Conservation (phyloP, 768 basidiomycete genomes). For the Tulasnella sp. region DNA sequence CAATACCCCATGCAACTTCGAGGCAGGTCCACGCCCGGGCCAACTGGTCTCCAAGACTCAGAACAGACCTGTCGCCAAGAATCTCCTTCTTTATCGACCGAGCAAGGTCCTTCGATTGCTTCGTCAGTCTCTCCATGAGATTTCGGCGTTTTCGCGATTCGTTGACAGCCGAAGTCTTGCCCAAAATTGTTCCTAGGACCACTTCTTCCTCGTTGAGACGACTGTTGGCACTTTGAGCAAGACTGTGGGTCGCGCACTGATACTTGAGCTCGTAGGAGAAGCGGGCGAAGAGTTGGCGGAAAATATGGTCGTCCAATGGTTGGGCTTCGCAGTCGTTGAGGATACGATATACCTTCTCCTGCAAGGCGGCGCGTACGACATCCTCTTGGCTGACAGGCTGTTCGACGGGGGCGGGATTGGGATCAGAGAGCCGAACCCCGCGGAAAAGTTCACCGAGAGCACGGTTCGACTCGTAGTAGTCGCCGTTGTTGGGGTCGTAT, state of each 20-base stretch:
- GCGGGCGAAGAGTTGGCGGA: slow-evolving; percentile 31
- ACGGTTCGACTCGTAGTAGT: background rate
- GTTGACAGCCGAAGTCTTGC: slow-evolving; percentile 38
- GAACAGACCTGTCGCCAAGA: background rate
- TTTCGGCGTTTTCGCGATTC: slow-evolving; percentile 47
- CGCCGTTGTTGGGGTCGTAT: background rate
- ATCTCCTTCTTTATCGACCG: background rate
- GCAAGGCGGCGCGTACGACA: background rate
- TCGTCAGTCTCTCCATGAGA: slow-evolving; percentile 33
- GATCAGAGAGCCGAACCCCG: background rate
- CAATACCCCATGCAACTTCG: slow-evolving; percentile 37
- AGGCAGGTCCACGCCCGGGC: slow-evolving; percentile 54
- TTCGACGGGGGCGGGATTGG: background rate
- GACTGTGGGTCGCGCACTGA: slow-evolving; percentile 54
- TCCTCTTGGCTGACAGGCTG: background rate
- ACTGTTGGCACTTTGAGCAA: slow-evolving; percentile 44
- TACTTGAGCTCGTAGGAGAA: slow-evolving; percentile 60
- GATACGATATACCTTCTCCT: background rate
- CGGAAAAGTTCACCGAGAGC: slow-evolving; percentile 15
- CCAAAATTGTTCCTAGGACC: slow-evolving; percentile 62
- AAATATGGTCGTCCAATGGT: background rate
- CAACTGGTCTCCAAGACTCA: slow-evolving; percentile 27
- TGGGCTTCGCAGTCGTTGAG: background rate
- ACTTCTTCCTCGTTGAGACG: slow-evolving; percentile 62
- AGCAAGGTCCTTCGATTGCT: slow-evolving; percentile 18